Evolutionary conservation across 2,329 filamentous ascomycete species (phyloP), one percentile per base, ranked within the genome.

Genomic region (Mycocentrospora acerina): DNA sequence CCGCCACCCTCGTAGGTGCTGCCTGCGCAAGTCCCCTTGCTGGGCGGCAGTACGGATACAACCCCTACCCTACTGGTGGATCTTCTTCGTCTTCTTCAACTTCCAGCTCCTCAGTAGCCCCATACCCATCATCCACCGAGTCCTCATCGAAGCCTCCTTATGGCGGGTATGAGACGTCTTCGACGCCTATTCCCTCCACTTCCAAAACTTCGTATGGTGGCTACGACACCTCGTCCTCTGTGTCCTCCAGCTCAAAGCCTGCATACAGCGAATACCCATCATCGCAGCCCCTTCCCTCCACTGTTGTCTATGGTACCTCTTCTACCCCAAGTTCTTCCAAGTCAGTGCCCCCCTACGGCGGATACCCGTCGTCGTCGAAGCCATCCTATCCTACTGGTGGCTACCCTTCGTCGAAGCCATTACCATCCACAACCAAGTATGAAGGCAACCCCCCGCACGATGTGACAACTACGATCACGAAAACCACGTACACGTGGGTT

Each of bases 401-500:
- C 8, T 40, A 37, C 25, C 24, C 18, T 12, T 32, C 32, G n/a
- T 40, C 37, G 9, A 37, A 32, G 17, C 30, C 30, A 29, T 24
- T 28, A 3, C 29, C 35, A 17, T 27, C 28, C n/a, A n/a, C n/a
- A n/a, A 25, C 24, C 24, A 8, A 25, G 24, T n/a, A 8, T n/a
- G 24, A 34, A 22, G 31, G 36, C 25, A 30, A 42, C 32, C 46
- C 46, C 28, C 49, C 42, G 11, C 24, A 36, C 6, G 49, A 51
- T 28, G 36, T 44, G 26, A 61, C 62, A 7, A 57, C 57, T 26
- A 64, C 59, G 12, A n/a, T n/a, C n/a, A n/a, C n/a, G n/a, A n/a
- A n/a, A 17, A 67, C 62, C 10, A 53, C 59, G 32, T 66, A 62
- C 31, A 51, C 51, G 3, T 71, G 62, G 47, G 60, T 69, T 11